Evolutionary conservation across 257 asterid species (phyloP).

Genomic region (Cruciata laevipes): DNA sequence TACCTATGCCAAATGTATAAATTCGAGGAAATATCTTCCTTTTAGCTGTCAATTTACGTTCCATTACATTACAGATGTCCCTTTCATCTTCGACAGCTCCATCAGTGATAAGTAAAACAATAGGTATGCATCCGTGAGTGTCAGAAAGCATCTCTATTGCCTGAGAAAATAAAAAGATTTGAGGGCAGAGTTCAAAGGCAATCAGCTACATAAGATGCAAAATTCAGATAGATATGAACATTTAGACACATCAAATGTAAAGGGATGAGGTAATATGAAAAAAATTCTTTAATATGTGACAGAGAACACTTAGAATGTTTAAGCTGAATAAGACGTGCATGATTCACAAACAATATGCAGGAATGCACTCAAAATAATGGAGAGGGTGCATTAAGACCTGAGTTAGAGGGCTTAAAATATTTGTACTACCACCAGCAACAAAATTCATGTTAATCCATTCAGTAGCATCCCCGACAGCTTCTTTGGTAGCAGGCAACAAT

Average conservation of each 20-base stretch:
- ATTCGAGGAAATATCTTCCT: constrained; percentile 58
- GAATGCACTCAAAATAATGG: neutral
- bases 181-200: neutral
- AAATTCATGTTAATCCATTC: constrained; percentile 36
- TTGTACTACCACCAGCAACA: constrained; percentile 36
- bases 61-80: constrained; percentile 60
- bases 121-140: constrained; percentile 44
- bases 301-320: neutral
- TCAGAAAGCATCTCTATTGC: constrained; percentile 67
- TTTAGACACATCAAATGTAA: neutral
- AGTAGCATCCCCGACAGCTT: constrained; percentile 28
- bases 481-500: constrained; percentile 29
- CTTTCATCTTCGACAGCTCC: constrained; percentile 91
- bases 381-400: constrained; percentile 25
- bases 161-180: constrained; percentile 37
- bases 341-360: neutral
- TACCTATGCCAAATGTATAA: constrained; percentile 89
- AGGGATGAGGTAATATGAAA: too few relatives aligned
- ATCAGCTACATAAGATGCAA: neutral
- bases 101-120: constrained; percentile 75
- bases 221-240: neutral
- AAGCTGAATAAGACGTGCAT: neutral
- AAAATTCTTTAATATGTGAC: too few relatives aligned
- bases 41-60: constrained; percentile 34
- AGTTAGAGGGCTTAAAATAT: constrained; percentile 28